Percentiles rank a stretch among this genome's conserved stretches.
Evolutionary conservation across 2,329 filamentous ascomycete genomes (phyloP).

Genomic region (Westerdykella sp.): DNA sequence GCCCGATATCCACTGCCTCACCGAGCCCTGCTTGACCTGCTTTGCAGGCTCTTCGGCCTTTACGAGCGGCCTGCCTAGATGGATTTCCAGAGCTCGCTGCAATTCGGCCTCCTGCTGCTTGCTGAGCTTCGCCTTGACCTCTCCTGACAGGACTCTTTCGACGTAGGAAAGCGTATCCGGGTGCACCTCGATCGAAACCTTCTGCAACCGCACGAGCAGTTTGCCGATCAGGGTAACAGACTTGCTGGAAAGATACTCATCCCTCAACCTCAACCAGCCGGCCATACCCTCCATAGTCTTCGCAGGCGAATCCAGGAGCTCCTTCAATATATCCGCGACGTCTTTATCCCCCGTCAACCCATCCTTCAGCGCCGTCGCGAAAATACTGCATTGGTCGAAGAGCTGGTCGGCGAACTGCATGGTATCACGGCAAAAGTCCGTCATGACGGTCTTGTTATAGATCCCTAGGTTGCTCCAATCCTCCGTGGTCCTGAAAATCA

Average conservation of each 20-base stretch:
- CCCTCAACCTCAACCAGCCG: constrained; percentile 84
- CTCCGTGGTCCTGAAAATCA: constrained; percentile 78
- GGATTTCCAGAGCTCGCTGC: constrained; percentile 52
- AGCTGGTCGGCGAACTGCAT: constrained; percentile 89
- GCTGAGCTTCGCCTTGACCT: constrained; percentile 71
- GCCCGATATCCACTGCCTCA: constrained; percentile 36
- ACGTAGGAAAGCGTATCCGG: constrained; percentile 55
- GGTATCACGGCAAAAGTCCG: constrained; percentile 86
- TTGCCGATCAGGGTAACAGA: constrained; percentile 79
- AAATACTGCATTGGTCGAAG: constrained; percentile 77
- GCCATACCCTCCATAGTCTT: constrained; percentile 62
- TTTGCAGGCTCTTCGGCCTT: constrained; percentile 29
- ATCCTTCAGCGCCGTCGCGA: constrained; percentile 62
- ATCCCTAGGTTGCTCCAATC: constrained; percentile 67
- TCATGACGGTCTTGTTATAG: constrained; percentile 67
- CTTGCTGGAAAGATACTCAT: constrained; percentile 75
- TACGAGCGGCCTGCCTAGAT: constrained; percentile 36
- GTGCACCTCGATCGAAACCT: constrained; percentile 67
- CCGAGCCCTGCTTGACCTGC: constrained; percentile 35
- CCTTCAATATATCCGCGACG: constrained; percentile 32
- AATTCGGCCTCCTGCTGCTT: constrained; percentile 81
- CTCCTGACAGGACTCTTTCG: constrained; percentile 57
- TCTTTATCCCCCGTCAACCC: constrained; percentile 25
- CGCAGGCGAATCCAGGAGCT: constrained; percentile 60
- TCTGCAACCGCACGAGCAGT: constrained; percentile 72